Evolutionary conservation across 2,329 filamentous ascomycete species (phyloP), one percentile per base, ranked within the genome.

Genomic region (Curvularia eragrostidis): DNA sequence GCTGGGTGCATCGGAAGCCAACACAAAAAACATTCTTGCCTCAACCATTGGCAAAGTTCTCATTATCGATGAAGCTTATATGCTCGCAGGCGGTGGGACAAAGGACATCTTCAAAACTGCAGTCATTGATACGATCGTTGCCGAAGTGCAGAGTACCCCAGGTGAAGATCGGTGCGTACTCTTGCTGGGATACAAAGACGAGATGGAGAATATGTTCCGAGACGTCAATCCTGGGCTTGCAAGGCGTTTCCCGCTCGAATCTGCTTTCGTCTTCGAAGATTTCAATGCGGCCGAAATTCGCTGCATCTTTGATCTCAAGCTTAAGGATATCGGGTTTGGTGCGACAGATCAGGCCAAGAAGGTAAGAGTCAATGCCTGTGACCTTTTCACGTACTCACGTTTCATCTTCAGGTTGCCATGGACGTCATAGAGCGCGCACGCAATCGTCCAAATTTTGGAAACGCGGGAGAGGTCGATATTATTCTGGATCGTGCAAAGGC

Each of bases 51-150:
- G 91, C 0, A 94, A 93, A 62, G 89, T 93, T 0, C 81, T 94
- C 0, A 85, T 94, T 13, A 92, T 94, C 2, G 91, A 94, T 60
- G 91, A 95, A 69, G 90, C 90, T 0, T 93, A 94, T 62, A 86
- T 87, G 32, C 79, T 94, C 0, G 84, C 81, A 44, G 72, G 69
- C 0, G 67, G 72, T 1, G 49, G 52, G 0, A 61, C 79, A 13
- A 70, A 76, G 1, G 83, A 87, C 62, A 57, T 62, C 0, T 92
- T 77, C 76, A 89, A 85, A 69, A 83, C 80, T 0, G 88, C 86
- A 0, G 88, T 91, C 1, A 81, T 92, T 3, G 90, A 93, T 64
- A 91, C 88, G 0, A 87, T 92, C 12, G 90, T 92, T 0, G 87
- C 88, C 0, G 87, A 91, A 63, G 84, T 93, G 0, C 89, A 93